phyloP scores from a whole-genome alignment of 129 eudicot genomes.

The Glebionis coronaria region DNA sequence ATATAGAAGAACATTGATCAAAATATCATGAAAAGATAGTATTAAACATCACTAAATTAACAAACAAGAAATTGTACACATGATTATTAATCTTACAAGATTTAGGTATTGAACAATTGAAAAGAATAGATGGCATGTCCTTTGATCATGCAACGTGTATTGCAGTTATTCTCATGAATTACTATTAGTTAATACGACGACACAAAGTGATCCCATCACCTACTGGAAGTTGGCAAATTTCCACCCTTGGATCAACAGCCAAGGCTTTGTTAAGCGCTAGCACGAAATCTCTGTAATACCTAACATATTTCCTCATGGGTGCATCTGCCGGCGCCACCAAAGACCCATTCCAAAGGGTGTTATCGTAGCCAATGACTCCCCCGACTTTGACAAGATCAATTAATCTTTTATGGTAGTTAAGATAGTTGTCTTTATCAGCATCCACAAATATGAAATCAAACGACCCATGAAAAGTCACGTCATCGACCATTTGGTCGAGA shows the following conservation, averaged over 20 bases:
- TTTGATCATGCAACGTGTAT: neutral
- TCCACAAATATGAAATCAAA: too few relatives aligned
- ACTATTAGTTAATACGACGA: constrained; percentile 17
- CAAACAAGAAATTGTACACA: neutral
- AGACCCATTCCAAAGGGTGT: too few relatives aligned
- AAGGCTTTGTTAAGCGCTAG: constrained; percentile 33
- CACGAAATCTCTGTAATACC: too few relatives aligned
- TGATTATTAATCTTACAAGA: neutral
- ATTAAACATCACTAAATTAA: neutral
- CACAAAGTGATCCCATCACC: constrained; percentile 23
- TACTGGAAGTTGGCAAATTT: constrained; percentile 25
- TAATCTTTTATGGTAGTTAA: constrained; percentile 24
- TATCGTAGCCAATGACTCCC: constrained; percentile 31
- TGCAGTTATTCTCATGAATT: neutral
- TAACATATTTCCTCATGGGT: constrained; percentile 25
- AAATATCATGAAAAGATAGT: too few relatives aligned
- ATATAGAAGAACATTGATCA: too few relatives aligned
- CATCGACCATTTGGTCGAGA: too few relatives aligned
- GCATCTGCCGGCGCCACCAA: too few relatives aligned
- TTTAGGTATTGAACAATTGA: neutral
- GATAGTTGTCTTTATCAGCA: too few relatives aligned
- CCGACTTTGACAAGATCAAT: constrained; percentile 25
- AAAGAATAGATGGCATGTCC: neutral
- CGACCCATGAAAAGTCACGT: too few relatives aligned
- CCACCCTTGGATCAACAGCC: constrained; percentile 20